Evolutionary conservation across 2,329 filamentous ascomycete genomes (phyloP).

Genomic region (Sclerotinia minor): DNA sequence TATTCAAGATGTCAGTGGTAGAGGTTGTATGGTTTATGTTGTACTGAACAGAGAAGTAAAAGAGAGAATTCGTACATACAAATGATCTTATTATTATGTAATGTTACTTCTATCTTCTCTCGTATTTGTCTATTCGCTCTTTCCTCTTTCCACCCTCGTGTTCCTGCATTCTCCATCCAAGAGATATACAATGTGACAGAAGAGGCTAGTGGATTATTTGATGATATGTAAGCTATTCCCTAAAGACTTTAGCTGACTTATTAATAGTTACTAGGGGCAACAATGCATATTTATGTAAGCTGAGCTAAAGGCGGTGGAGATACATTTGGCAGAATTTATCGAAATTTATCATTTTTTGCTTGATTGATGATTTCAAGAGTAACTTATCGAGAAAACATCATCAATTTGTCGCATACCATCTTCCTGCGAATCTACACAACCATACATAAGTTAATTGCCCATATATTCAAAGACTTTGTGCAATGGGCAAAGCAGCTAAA

Average conservation of each 20-base stretch:
- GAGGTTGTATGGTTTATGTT: not conserved
- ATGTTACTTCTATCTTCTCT: not conserved
- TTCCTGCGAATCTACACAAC: not conserved
- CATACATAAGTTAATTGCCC: not conserved
- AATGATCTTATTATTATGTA: not conserved
- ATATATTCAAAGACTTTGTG: not conserved
- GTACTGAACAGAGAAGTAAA: not conserved
- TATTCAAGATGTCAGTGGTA: slow-evolving; percentile 4
- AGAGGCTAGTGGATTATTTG: not conserved
- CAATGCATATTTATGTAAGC: not conserved
- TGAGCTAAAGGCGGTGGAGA: slow-evolving; percentile 5
- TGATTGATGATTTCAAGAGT: not conserved
- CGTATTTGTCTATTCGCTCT: slow-evolving; percentile 3
- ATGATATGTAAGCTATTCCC: slow-evolving; percentile 4
- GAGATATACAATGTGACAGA: not conserved
- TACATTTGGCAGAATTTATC: slow-evolving; percentile 10
- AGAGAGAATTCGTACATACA: not conserved
- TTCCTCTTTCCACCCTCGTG: slow-evolving; percentile 3
- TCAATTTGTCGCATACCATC: not conserved
- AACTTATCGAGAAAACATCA: slow-evolving; percentile 11
- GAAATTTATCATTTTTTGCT: slow-evolving; percentile 26
- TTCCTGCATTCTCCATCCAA: slow-evolving; percentile 23
- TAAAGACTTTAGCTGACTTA: not conserved
- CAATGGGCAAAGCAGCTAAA: slow-evolving; percentile 88
- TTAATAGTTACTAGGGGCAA: slow-evolving; percentile 5